Evolutionary conservation across 192 early-diverging fungal species (phyloP), one percentile per base, ranked within the genome.

Genomic region (Mortierella hygrophila): DNA sequence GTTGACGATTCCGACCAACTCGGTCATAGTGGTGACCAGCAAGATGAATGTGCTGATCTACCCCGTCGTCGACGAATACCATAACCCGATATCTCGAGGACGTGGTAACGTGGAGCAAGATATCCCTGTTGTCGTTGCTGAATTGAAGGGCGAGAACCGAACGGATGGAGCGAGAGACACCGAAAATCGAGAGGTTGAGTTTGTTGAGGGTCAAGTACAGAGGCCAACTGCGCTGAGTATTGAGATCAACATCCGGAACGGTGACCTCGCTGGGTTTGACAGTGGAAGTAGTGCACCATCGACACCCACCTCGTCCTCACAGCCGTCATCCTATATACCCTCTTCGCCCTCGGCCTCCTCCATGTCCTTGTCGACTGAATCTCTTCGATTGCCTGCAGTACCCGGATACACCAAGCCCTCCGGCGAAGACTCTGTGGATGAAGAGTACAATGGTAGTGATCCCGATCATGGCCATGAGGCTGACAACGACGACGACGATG

Each of bases 1-100:
- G 95, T 73, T 94, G 76, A 91, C 88, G 49, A 92, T 96, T 46
- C 94, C 95, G 9, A 93, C 92, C 23, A 96, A 96, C 55, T 94
- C 93, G 8, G 55, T 94, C 46, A 85, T 95, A 46, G 92, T 96
- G 15, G 91, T 96, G 54, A 95, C 95, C 42, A 91, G 93, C 21
- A 93, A 91, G 79, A 88, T 94, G 79, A 96, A 95, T 44, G 93
- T 96, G 6, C 89, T 93, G 29, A 80, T 95, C 72, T 93, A 91
- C 46, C 95, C 95, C 20, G 93, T 96, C 79, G 85, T 88, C 70
- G 95, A 96, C 76, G 87, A 94, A 81, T 94, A 79, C 78, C 90
- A 91, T 73, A 88, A 26, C 73, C 73, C 54, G 49, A 69, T 21
- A 21, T 46, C 3, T 13, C 74, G 23, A 23, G 52, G 54, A 11